A percentile compares a stretch with the other conserved stretches of the same genome.
phyloP scores from a whole-genome alignment of 2,329 filamentous ascomycete genomes.

The Juglanconis juglandina region DNA sequence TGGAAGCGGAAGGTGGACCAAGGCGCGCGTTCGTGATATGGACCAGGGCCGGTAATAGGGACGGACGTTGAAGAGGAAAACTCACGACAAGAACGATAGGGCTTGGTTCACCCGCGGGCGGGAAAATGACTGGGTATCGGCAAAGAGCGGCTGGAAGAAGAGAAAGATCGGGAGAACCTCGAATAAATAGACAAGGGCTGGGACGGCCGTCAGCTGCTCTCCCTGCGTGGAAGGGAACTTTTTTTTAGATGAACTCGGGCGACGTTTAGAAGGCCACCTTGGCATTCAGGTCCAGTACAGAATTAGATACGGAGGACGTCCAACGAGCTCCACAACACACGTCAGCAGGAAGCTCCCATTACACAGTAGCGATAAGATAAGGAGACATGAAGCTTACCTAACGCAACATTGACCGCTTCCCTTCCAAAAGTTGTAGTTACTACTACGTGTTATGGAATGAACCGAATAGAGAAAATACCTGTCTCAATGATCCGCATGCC shows the following conservation, averaged over 20 bases:
- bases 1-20: conserved; percentile 16
- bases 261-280: conserved; percentile 5
- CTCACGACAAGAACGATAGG: background rate
- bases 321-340: background rate
- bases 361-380: too few species aligned
- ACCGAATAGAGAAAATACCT: too few species aligned
- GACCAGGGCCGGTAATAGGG: background rate
- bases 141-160: background rate
- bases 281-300: background rate
- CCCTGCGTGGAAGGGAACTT: background rate
- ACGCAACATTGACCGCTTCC: too few species aligned
- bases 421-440: too few species aligned
- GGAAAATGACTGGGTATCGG: background rate
- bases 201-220: conserved; percentile 1
- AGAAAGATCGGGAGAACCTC: background rate
- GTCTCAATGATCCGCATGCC: too few species aligned
- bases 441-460: too few species aligned
- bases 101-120: background rate
- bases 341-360: background rate
- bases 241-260: background rate
- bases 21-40: background rate
- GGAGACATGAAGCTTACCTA: too few species aligned
- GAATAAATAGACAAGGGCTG: conserved; percentile 1
- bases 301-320: background rate
- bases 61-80: background rate